phyloP scores from a whole-genome alignment of 371 early-diverging fungal species.

The Thermomucor indicae-seudaticae region DNA sequence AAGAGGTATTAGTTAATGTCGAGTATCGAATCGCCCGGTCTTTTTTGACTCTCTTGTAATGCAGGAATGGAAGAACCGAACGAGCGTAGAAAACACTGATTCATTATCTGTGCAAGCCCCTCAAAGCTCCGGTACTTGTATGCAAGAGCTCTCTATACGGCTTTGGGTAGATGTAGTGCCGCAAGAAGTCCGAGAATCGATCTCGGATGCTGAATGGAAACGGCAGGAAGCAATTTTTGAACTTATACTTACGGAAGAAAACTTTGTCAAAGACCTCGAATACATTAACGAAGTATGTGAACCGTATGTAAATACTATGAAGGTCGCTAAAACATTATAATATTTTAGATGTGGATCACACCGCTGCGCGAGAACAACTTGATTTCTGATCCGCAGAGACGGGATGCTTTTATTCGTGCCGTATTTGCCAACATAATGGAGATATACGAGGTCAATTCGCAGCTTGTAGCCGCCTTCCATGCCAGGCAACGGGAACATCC shows the following conservation, averaged over 20 bases:
- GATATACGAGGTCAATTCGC: conserved; percentile 65
- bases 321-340: neutral
- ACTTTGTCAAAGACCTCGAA: conserved; percentile 77
- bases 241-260: conserved; percentile 83
- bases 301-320: neutral
- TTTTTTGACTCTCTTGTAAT: neutral
- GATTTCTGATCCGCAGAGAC: conserved; percentile 47
- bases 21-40: neutral
- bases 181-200: conserved; percentile 9
- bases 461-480: conserved; percentile 61
- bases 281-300: conserved; percentile 29
- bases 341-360: conserved; percentile 58
- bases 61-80: conserved; percentile 1
- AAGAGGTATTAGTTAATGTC: neutral
- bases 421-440: conserved; percentile 83
- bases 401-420: conserved; percentile 66
- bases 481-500: conserved; percentile 67
- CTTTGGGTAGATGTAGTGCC: conserved; percentile 16
- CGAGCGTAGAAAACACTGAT: neutral
- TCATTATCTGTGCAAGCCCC: neutral
- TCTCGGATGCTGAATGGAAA: conserved; percentile 58
- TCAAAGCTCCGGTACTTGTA: neutral
- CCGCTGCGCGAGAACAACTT: conserved; percentile 66
- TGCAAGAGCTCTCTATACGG: neutral
- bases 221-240: conserved; percentile 93